Evolutionary conservation across 1,284 basidiomycete genomes (phyloP), one percentile per base, ranked within the genome.

Genomic region (Paramarasmius palmivorus): DNA sequence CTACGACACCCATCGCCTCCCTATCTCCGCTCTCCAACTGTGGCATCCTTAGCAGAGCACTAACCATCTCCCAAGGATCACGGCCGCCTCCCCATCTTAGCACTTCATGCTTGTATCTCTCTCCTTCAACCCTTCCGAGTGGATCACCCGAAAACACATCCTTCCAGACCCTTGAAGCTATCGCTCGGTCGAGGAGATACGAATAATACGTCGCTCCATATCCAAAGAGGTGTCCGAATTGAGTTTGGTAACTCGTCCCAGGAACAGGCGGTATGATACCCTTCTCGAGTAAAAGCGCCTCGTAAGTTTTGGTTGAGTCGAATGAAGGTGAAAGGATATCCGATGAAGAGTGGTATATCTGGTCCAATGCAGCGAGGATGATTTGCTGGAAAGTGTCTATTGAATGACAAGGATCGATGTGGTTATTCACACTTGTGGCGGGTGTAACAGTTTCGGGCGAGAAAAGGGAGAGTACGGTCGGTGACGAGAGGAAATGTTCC

Each of bases 171-270:
- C 90, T 83, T 10, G 91, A 90, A 0, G 97, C 96, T 56, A 99
- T 97, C 2, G 94, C 94, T 3, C 95, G 84, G 63, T 98, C 97
- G 61, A 99, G 94, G 6, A 98, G 78, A 69, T 99, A 99, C 14
- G 93, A 95, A 66, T 99, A 99, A 71, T 99, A 99, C 1, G 93
- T 97, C 8, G 95, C 93, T 6, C 96, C 95, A 64, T 99, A 99
- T 1, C 95, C 95, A 63, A 93, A 96, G 5, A 99, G 73, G 67
- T 99, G 96, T 0, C 93, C 92, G 63, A 99, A 99, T 61, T 95
- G 92, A 0, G 93, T 94, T 65, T 99, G 96, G 79, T 94, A 95
- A 0, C 91, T 88, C 0, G 94, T 96, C 0, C 88, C 89, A 1
- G 77, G 73, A 0, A 93, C 92, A 46, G 90, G 82, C 0, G 92